These are phyloP conservation scores for Escallonia herrerae DNA, from an alignment of 129 eudicot genomes.

Conservation along the genomic window DNA sequence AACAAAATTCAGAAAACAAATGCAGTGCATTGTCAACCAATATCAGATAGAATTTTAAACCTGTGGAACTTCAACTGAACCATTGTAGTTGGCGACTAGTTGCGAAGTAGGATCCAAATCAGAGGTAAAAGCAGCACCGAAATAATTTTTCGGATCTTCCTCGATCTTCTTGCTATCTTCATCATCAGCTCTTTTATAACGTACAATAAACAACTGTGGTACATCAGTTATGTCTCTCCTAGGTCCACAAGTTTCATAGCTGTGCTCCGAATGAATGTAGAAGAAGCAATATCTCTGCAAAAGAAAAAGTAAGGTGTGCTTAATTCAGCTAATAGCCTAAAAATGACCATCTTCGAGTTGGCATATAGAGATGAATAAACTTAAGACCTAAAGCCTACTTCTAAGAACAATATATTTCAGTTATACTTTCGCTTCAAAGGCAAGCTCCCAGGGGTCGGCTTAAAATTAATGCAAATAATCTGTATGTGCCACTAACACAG, in stretches of 20 bases:
- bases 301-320: conserved; percentile 4
- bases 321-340: too few species aligned
- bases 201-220: conserved; percentile 64
- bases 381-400: too few species aligned
- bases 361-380: not conserved
- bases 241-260: conserved; percentile 84
- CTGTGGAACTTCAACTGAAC: conserved; percentile 60
- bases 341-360: too few species aligned
- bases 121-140: conserved; percentile 36
- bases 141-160: conserved; percentile 31
- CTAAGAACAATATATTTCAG: too few species aligned
- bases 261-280: conserved; percentile 62
- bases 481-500: too few species aligned
- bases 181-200: conserved; percentile 56
- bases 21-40: not conserved
- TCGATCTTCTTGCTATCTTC: conserved; percentile 28
- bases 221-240: conserved; percentile 58
- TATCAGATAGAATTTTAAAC: conserved; percentile 31
- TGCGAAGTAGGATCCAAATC: conserved; percentile 81
- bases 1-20: too few species aligned
- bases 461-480: too few species aligned
- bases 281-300: conserved; percentile 71
- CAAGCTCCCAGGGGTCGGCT: too few species aligned
- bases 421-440: too few species aligned
- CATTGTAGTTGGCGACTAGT: conserved; percentile 87